Evolutionary conservation across 495 filamentous ascomycete species (phyloP), one percentile per base, ranked within the genome.

Genomic region (Penicillium subrubescens): DNA sequence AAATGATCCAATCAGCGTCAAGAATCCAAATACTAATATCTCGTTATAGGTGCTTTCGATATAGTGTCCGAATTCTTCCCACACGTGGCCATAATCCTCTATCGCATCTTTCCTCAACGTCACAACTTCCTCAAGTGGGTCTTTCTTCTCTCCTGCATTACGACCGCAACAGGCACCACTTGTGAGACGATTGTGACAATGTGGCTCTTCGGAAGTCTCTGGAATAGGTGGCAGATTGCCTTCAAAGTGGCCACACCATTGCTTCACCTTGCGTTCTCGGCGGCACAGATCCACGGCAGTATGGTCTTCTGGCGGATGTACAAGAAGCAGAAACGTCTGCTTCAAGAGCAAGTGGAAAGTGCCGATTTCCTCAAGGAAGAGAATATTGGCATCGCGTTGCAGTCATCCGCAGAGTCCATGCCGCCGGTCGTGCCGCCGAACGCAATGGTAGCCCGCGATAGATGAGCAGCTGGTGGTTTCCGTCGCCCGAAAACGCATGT

Each of bases 221-320:
- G 82, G 82, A 10, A 66, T 25, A 64, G 72, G 5, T 83, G 82
- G 82, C 70, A 77, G 35, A 63, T 82, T 43, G 78, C 78, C 1
- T 83, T 84, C 71, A 83, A 83, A 54, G 59, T 84, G 8, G 73
- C 71, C n/a, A 83, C 81, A 3, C 82, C 82, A 0, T 41, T 84
- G 8, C 65, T 84, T n/a, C 81, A 84, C 62, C 39, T 76, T 17
- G 74, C 79, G 0, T 84, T 84, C 55, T 73, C 75, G 0, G 74
- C 77, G 0, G 75, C 79, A 3, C 81, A 84, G 65, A 56, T 83
- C 8, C 80, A 81, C 63, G 82, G 82, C 2, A 80, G 69, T 33
- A 56, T 74, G 23, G 79, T 81, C 5, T 81, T 83, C 37, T 83
- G 75, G 67, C 61, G 62, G 15, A 80, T 83, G 79, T 80, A 75